Conservation (phyloP, 1,284 basidiomycete genomes). For the Cutaneotrichosporon cutaneum region DNA sequence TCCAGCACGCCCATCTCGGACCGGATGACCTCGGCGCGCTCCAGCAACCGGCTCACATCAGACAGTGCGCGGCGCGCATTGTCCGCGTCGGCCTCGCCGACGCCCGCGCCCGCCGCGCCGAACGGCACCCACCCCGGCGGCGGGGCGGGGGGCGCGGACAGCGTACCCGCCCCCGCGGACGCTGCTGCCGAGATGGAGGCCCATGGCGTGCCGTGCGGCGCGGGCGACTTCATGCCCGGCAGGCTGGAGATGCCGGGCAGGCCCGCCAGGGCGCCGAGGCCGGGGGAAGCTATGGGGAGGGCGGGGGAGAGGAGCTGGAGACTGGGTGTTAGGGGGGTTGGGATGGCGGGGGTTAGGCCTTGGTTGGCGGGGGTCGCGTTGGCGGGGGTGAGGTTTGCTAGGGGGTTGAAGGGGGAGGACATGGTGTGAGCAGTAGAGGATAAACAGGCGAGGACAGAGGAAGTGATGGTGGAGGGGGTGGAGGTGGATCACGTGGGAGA, state of each 20-base stretch:
- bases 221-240: not conserved
- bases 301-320: not conserved
- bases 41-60: constrained; percentile 17
- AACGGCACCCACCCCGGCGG: not conserved
- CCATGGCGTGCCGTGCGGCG: not conserved
- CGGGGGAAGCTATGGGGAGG: not conserved
- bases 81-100: constrained; percentile 14
- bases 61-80: constrained; percentile 20
- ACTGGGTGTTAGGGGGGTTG: not conserved
- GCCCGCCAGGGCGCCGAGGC: constrained; percentile 7
- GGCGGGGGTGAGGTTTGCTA: constrained; percentile 7
- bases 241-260: constrained; percentile 1
- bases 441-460: not conserved
- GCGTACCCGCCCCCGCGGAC: not conserved
- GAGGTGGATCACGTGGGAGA: not conserved
- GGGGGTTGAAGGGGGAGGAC: constrained; percentile 29
- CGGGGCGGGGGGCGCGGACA: not conserved
- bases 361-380: not conserved
- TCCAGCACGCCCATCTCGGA: constrained; percentile 14
- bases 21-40: constrained; percentile 20
- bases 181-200: not conserved
- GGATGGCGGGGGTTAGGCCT: not conserved
- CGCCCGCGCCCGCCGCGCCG: constrained; percentile 1
- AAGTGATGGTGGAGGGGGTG: not conserved
- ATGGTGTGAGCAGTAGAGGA: constrained; percentile 13